A percentile compares a stretch with the other conserved stretches of the same genome.
Evolutionary conservation across 1,139 yeast genomes (phyloP).

Genomic region (Blastobotrys illinoisensis): DNA sequence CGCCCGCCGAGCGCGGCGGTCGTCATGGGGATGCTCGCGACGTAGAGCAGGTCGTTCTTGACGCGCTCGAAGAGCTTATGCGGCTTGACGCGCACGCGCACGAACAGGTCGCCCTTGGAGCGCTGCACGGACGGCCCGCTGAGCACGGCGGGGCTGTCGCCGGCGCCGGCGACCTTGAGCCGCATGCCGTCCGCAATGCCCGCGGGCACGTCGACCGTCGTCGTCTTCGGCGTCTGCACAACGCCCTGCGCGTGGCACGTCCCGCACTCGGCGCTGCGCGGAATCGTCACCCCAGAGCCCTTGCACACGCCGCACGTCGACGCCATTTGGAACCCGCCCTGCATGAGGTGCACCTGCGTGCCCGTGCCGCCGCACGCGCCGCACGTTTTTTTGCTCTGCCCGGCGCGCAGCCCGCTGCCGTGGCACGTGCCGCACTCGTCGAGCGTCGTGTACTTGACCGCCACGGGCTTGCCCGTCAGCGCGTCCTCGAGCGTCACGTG

Average conservation of each 20-base stretch:
- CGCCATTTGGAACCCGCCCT: slow-evolving; percentile 96
- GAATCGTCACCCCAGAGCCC: slow-evolving; percentile 80
- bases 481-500: slow-evolving; percentile 80
- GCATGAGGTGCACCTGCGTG: slow-evolving; percentile 73
- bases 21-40: slow-evolving; percentile 76
- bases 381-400: slow-evolving; percentile 75
- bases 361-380: slow-evolving; percentile 92
- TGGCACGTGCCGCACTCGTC: slow-evolving; percentile 75
- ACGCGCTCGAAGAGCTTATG: slow-evolving; percentile 66
- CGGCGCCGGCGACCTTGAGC: slow-evolving; percentile 79
- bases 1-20: slow-evolving; percentile 96
- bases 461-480: slow-evolving; percentile 65
- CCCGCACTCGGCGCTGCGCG: slow-evolving; percentile 63
- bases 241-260: slow-evolving; percentile 91
- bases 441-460: slow-evolving; percentile 66
- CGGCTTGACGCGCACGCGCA: slow-evolving; percentile 69
- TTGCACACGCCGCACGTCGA: slow-evolving; percentile 84
- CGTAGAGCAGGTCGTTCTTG: slow-evolving; percentile 58
- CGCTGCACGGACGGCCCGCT: slow-evolving; percentile 46
- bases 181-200: slow-evolving; percentile 87
- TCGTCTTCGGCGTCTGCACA: slow-evolving; percentile 56
- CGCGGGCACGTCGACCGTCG: slow-evolving; percentile 78
- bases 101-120: slow-evolving; percentile 79
- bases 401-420: slow-evolving; percentile 79
- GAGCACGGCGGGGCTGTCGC: slow-evolving; percentile 70